These are phyloP conservation scores for Suillus bovinus DNA, from an alignment of 768 basidiomycete species.

Conservation along the genomic window DNA sequence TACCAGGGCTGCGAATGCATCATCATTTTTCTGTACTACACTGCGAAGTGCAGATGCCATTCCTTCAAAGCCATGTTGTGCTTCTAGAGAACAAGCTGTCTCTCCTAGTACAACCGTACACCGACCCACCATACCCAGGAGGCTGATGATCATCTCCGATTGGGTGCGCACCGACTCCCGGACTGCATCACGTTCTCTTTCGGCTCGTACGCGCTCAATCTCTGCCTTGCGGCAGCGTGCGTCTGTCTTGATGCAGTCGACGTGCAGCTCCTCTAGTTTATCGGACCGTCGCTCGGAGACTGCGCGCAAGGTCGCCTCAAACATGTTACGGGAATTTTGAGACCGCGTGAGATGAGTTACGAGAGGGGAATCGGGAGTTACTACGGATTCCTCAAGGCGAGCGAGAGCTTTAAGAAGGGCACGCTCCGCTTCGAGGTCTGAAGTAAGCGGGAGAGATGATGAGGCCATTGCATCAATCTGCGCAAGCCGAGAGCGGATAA, in stretches of 20 bases:
- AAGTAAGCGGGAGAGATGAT: slow-evolving; percentile 39
- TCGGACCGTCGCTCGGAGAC: slow-evolving; percentile 79
- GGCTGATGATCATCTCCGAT: slow-evolving; percentile 62
- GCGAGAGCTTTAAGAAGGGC: slow-evolving; percentile 67
- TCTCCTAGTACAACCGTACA: slow-evolving; percentile 75
- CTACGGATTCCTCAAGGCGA: slow-evolving; percentile 65
- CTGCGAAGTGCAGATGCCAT: slow-evolving; percentile 52
- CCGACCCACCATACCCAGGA: slow-evolving; percentile 81
- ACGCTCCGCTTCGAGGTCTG: slow-evolving; percentile 73
- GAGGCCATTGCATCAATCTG: slow-evolving; percentile 50
- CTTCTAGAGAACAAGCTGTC: slow-evolving; percentile 44
- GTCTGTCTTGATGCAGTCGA: slow-evolving; percentile 73
- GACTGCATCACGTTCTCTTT: slow-evolving; percentile 65
- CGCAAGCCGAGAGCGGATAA: slow-evolving; percentile 61
- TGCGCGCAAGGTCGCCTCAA: slow-evolving; percentile 84
- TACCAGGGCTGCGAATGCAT: slow-evolving; percentile 63
- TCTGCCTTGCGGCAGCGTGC: slow-evolving; percentile 64
- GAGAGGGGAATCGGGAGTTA: slow-evolving; percentile 59
- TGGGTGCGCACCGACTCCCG: slow-evolving; percentile 63
- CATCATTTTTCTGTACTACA: slow-evolving; percentile 68
- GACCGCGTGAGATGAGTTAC: slow-evolving; percentile 63
- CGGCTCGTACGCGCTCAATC: slow-evolving; percentile 67
- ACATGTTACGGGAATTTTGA: slow-evolving; percentile 75
- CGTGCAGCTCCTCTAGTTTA: slow-evolving; percentile 67
- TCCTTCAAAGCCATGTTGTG: slow-evolving; percentile 36